Evolutionary conservation across 768 basidiomycete genomes (phyloP), one percentile per base, ranked within the genome.

Genomic region (Boletus rufocinnamomeus): DNA sequence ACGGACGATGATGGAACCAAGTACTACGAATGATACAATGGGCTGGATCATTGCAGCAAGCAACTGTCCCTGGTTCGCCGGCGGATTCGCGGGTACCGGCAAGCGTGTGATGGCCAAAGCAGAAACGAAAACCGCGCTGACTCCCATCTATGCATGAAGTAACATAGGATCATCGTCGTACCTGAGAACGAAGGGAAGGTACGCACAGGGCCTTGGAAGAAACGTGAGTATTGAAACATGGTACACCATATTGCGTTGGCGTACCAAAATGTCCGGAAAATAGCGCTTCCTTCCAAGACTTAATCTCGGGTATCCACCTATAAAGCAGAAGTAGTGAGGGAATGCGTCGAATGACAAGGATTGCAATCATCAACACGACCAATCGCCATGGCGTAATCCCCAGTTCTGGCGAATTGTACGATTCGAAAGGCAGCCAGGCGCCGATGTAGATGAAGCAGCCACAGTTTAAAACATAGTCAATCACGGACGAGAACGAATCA

Each of bases 191-290:
- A 23, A 5, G 8, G 16, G 41, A 14, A 50, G 37, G 38, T 49
- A 74, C 83, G 65, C 60, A 84, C 85, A 52, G 85, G 84, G 45
- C 84, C 85, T 84, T 57, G 27, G 25, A 52, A 25, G 34, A 46
- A 30, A 43, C 0, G 3, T 70, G 40, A 65, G 54, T n/a, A n/a
- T 28, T 25, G 8, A 34, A 37, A 35, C 49, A 7, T 45, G 38
- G 19, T 56, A 23, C 2, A 51, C 28, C 0, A 28, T 23, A 38
- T 37, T 9, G 14, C 9, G 69, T 74, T 45, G 16, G 38, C 68
- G 19, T 66, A 84, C 88, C 95, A 69, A 96, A 98, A 77, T 97
- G 95, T 3, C 96, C 96, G 6, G 83, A 85, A 70, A 98, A 97
- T 5, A 94, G 62, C 0, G 96, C 95, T 74, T 98, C 93, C 46